These are phyloP conservation scores for Aspergillus felis DNA, from an alignment of 2,329 filamentous ascomycete species.

Conservation along the genomic window DNA sequence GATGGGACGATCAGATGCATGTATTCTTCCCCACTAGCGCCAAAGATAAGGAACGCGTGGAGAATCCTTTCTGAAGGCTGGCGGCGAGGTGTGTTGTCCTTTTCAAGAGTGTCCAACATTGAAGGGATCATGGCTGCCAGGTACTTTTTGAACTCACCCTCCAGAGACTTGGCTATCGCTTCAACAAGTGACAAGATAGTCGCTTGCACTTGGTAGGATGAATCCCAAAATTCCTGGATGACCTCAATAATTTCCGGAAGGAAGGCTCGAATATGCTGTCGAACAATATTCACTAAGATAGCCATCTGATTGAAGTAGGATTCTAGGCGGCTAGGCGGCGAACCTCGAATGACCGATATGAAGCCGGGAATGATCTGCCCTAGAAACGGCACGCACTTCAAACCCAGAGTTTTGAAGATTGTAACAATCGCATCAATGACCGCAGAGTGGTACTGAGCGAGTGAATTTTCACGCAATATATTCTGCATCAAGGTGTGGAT, in stretches of 20 bases:
- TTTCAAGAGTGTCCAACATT: conserved; percentile 91
- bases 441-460: conserved; percentile 84
- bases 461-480: conserved; percentile 84
- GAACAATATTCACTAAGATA: conserved; percentile 87
- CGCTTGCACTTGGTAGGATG: conserved; percentile 72
- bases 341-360: conserved; percentile 79
- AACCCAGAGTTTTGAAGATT: conserved; percentile 91
- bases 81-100: conserved; percentile 72
- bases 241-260: conserved; percentile 81
- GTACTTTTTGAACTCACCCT: conserved; percentile 98
- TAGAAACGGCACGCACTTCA: conserved; percentile 94
- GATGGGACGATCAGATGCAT: conserved; percentile 98
- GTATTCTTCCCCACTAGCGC: conserved; percentile 92
- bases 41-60: conserved; percentile 93
- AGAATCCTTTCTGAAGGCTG: conserved; percentile 83
- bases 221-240: conserved; percentile 86
- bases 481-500: conserved; percentile 87
- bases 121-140: conserved; percentile 81
- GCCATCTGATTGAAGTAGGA: conserved; percentile 97
- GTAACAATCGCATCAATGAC: conserved; percentile 98
- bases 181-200: conserved; percentile 92
- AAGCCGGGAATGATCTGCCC: conserved; percentile 94
- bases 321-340: conserved; percentile 73
- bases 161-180: conserved; percentile 85
- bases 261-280: conserved; percentile 91